These are phyloP conservation scores for Colletotrichum coccodes DNA, from an alignment of 2,329 filamentous ascomycete species.

Conservation along the genomic window DNA sequence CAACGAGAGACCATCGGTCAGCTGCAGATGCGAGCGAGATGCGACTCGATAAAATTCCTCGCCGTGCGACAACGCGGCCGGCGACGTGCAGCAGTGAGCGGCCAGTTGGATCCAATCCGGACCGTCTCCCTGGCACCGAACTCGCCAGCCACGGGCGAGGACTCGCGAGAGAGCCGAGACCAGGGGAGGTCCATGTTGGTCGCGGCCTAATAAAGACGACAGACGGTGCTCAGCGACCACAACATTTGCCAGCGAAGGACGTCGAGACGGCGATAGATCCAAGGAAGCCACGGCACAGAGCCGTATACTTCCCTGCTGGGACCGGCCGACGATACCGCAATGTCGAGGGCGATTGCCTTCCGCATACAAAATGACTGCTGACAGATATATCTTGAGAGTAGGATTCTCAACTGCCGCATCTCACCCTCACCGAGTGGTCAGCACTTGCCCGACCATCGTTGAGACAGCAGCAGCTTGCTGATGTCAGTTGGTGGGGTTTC, in stretches of 20 bases:
- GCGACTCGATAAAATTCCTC: slow-evolving; percentile 24
- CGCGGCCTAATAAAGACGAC: background rate
- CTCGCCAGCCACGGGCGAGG: slow-evolving; percentile 3
- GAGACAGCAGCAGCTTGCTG: slow-evolving; percentile 7
- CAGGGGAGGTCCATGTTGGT: background rate
- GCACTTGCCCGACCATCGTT: slow-evolving; percentile 7
- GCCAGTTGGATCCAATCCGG: slow-evolving; percentile 24
- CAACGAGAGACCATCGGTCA: slow-evolving; percentile 10
- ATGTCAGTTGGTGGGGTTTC: slow-evolving; percentile 6
- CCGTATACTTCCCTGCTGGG: background rate
- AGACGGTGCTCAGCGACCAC: slow-evolving; percentile 1
- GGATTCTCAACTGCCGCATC: background rate
- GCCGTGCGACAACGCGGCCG: slow-evolving; percentile 26
- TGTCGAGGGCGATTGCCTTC: background rate
- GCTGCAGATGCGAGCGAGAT: slow-evolving; percentile 18
- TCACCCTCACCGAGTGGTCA: background rate
- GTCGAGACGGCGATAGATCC: background rate
- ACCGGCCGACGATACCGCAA: slow-evolving; percentile 9
- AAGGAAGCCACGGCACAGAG: background rate
- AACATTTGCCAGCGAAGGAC: background rate
- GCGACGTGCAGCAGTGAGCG: slow-evolving; percentile 20
- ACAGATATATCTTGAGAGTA: background rate
- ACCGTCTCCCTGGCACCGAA: slow-evolving; percentile 17
- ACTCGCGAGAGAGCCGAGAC: background rate
- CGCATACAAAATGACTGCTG: background rate